phyloP scores from a whole-genome alignment of 1,284 basidiomycete species.

The Cutaneotrichosporon mucoides region DNA sequence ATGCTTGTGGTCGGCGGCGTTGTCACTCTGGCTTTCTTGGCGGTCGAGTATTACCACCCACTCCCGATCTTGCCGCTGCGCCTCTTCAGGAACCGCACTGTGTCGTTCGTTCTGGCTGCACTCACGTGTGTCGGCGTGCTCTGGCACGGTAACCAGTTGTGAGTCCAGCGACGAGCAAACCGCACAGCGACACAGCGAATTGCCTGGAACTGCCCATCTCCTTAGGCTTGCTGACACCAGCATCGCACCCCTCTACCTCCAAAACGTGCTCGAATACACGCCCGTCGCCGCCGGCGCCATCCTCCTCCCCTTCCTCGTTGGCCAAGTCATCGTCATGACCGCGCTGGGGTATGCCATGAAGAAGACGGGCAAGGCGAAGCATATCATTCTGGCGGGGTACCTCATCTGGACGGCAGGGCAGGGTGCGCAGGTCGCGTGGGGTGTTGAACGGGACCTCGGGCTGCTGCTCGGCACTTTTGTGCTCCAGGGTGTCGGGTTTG shows the following conservation, averaged over 20 bases:
- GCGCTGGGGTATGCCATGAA: constrained; percentile 31
- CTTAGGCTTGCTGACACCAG: constrained; percentile 5
- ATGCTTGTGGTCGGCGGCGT: constrained; percentile 24
- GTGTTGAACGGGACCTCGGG: constrained; percentile 10
- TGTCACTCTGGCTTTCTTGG: constrained; percentile 18
- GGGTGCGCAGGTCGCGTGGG: constrained; percentile 27
- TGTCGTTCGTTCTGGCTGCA: constrained; percentile 26
- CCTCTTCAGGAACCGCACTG: constrained; percentile 25
- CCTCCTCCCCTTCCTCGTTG: constrained; percentile 32
- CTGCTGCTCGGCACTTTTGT: constrained; percentile 24
- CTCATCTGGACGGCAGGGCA: constrained; percentile 25
- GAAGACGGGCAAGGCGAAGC: constrained; percentile 20
- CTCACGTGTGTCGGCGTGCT: constrained; percentile 33
- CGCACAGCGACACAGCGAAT: too few species aligned
- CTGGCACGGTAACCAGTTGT: constrained; percentile 24
- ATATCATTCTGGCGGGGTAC: constrained; percentile 30
- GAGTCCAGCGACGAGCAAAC: not conserved
- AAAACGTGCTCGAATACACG: constrained; percentile 25
- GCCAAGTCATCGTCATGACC: constrained; percentile 27
- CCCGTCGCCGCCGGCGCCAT: constrained; percentile 28
- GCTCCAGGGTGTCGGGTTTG: constrained; percentile 36
- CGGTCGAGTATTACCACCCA: constrained; percentile 16
- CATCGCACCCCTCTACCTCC: constrained; percentile 32
- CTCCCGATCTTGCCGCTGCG: not conserved
- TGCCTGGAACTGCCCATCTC: too few species aligned